These are phyloP conservation scores for Penicillium diatomitis DNA, from an alignment of 495 filamentous ascomycete genomes.

Conservation along the genomic window DNA sequence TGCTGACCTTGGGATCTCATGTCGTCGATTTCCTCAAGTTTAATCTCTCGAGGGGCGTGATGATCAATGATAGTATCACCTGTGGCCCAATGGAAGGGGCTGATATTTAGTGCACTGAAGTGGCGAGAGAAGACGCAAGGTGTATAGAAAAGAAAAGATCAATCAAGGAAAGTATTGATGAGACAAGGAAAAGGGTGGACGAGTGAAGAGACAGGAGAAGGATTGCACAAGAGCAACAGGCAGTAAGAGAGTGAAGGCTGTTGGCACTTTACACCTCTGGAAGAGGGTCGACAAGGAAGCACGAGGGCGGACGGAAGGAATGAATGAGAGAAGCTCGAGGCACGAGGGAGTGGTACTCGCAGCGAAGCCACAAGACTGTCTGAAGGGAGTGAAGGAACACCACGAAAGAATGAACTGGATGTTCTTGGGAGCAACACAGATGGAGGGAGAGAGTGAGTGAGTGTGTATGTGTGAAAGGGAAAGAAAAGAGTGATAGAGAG, in stretches of 20 bases:
- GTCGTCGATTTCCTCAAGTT: constrained; percentile 23
- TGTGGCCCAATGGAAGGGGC: constrained; percentile 9
- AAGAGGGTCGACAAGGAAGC: neutral
- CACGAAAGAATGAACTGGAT: too few relatives aligned
- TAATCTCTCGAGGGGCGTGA: constrained; percentile 16
- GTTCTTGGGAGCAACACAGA: constrained; percentile 6
- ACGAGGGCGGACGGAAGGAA: neutral
- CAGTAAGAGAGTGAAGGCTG: neutral
- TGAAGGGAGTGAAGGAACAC: too few relatives aligned
- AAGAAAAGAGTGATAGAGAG: neutral
- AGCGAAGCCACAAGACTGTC: too few relatives aligned
- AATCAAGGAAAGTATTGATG: neutral
- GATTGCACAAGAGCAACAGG: neutral
- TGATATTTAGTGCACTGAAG: constrained; percentile 8
- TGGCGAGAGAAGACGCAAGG: neutral
- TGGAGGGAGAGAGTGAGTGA: constrained; percentile 11
- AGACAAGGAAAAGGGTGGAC: neutral
- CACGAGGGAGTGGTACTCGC: neutral
- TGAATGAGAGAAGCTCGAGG: constrained; percentile 1
- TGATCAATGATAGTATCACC: constrained; percentile 22
- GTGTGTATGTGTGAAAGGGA: neutral
- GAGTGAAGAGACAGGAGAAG: neutral
- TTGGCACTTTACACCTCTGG: too few relatives aligned
- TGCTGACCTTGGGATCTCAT: constrained; percentile 34
- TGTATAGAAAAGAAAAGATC: neutral